phyloP scores from a whole-genome alignment of 805 yeast genomes.

The Suhomyces xylopsoci region DNA sequence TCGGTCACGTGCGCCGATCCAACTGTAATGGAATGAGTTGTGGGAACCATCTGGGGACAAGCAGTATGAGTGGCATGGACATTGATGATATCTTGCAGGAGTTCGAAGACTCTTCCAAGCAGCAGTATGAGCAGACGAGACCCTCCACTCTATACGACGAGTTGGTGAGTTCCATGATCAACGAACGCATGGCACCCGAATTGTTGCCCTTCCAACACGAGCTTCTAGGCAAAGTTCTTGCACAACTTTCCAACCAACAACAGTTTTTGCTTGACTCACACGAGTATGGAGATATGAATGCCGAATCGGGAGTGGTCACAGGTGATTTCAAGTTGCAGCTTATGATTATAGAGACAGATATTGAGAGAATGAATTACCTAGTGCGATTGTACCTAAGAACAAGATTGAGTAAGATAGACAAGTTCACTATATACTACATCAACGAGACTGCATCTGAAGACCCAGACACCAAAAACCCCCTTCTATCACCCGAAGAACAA shows the following conservation, averaged over 20 bases:
- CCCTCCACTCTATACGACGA: conserved; percentile 27
- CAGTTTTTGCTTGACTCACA: conserved; percentile 75
- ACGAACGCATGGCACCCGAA: conserved; percentile 86
- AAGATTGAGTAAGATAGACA: conserved; percentile 72
- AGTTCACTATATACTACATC: conserved; percentile 58
- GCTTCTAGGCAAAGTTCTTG: conserved; percentile 56
- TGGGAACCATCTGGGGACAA: not conserved
- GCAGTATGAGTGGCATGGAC: conserved; percentile 35
- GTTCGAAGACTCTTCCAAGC: conserved; percentile 41
- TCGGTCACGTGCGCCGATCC: not conserved
- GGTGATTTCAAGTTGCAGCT: conserved; percentile 58
- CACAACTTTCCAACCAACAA: conserved; percentile 63
- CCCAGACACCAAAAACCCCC: conserved; percentile 5
- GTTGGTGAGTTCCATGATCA: conserved; percentile 67
- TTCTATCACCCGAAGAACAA: conserved; percentile 46
- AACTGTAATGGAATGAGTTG: not conserved
- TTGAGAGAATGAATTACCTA: conserved; percentile 80
- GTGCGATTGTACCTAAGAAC: conserved; percentile 80
- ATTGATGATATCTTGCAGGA: conserved; percentile 71
- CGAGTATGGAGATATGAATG: conserved; percentile 62
- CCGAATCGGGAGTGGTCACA: conserved; percentile 25
- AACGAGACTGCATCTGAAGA: conserved; percentile 19
- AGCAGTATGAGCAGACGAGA: conserved; percentile 15
- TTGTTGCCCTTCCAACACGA: conserved; percentile 68
- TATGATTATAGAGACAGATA: conserved; percentile 85